Base-by-base conservation (phyloP, 306 rosid species). In the Rosa chinensis region DNA sequence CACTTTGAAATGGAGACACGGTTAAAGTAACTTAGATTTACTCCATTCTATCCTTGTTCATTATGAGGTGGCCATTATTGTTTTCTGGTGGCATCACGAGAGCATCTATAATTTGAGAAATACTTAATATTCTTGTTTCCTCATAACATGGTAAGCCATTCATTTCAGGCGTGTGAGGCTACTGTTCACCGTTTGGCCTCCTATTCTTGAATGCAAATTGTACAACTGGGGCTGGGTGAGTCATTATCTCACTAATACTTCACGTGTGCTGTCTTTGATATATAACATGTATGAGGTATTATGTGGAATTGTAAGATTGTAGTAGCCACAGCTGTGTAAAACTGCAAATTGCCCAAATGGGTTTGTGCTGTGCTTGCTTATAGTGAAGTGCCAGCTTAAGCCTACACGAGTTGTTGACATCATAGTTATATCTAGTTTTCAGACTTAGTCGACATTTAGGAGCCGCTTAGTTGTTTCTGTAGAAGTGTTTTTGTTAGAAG, bases 1-100 rank as follows among this genome's bases (percentile, higher is more conserved):
- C 63, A 58, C 21, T 66, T 28, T 63, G 68, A 25, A 32, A 62
- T 6, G 8, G 21, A 6, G 32, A 7, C 20, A 55, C 69, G 6
- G 78, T 59, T 21, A 0, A 17, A 56, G 42, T 74, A 40, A 56
- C 78, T 40, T 42, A 45, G 53, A 74, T 39, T 53, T 61, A 16
- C 42, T 73, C 64, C 25, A 18, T 8, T 42, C 39, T 58, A 8
- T 74, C 23, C 28, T 18, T 44, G 11, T 45, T 76, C 42, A 49
- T 35, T 61, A 13, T 76, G 72, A 32, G 71, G 79, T 76, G 79
- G 48, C 72, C 61, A 63, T 63, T 75, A 75, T 49, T 75, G n/a
- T 10, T 61, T 42, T 28, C 28, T 42, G 70, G 12, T 8, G 23
- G 78, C 42, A 58, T 44, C 78, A 42, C 69, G 39, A 42, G 78